Percentiles rank a stretch among this genome's conserved stretches.
Evolutionary conservation across 495 filamentous ascomycete species (phyloP).

Genomic region (Aspergillus avenaceus): DNA sequence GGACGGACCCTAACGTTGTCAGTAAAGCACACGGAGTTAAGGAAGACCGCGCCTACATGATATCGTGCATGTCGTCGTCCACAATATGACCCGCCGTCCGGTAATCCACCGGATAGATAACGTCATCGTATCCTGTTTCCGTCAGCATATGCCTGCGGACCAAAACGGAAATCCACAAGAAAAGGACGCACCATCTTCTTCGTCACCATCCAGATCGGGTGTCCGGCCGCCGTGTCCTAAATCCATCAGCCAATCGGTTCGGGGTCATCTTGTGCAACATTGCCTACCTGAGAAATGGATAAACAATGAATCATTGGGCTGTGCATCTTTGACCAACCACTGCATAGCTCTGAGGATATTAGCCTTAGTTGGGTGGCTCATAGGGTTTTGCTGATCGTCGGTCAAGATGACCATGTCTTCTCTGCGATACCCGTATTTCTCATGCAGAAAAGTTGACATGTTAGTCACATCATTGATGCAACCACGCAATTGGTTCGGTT

Average conservation of each 20-base stretch:
- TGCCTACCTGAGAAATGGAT: conserved; percentile 85
- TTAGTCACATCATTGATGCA: conserved; percentile 99
- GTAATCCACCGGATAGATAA: conserved; percentile 97
- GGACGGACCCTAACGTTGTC: conserved; percentile 52
- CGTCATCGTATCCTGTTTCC: conserved; percentile 74
- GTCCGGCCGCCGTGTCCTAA: conserved; percentile 93
- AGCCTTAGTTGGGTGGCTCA: conserved; percentile 89
- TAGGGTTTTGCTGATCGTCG: conserved; percentile 90
- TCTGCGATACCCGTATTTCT: conserved; percentile 81
- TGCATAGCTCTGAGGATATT: conserved; percentile 98
- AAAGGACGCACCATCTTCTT: conserved; percentile 61
- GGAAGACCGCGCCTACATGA: conserved; percentile 56
- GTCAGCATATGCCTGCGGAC: background rate
- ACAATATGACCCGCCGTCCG: conserved; percentile 85
- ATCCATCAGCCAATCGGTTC: conserved; percentile 1
- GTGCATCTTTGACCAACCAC: conserved; percentile 96
- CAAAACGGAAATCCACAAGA: background rate
- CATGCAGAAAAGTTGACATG: conserved; percentile 85
- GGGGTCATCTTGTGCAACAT: background rate
- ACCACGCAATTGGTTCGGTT: conserved; percentile 80
- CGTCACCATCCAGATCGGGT: conserved; percentile 90
- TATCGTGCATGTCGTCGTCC: conserved; percentile 96
- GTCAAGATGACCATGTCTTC: conserved; percentile 99
- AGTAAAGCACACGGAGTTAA: background rate
- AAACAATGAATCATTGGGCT: conserved; percentile 90